phyloP scores from a whole-genome alignment of 805 yeast genomes.

The Wickerhamomyces sydowiorum region DNA sequence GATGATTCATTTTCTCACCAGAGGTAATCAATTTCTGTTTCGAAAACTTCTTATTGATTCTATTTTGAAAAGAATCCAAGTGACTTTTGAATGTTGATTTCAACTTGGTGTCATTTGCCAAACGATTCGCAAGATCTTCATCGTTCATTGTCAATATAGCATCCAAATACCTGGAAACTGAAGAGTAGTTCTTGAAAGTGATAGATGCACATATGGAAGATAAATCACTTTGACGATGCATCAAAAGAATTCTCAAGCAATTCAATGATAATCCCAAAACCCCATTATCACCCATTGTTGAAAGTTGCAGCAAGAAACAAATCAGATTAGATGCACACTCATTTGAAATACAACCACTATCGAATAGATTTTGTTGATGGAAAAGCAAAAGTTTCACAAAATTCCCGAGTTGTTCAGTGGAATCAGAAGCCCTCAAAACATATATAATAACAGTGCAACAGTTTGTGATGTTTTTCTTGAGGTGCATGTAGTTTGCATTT shows the following conservation, averaged over 20 bases:
- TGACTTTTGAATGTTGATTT: slow-evolving; percentile 13
- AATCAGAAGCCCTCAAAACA: slow-evolving; percentile 13
- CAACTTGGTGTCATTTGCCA: slow-evolving; percentile 12
- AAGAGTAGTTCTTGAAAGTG: slow-evolving; percentile 16
- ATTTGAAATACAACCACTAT: slow-evolving; percentile 25
- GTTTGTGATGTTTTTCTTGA: slow-evolving; percentile 10
- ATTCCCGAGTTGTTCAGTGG: slow-evolving; percentile 22
- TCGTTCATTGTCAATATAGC: slow-evolving; percentile 20
- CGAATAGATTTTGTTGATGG: slow-evolving; percentile 26
- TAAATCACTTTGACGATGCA: slow-evolving; percentile 26
- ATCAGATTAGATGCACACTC: slow-evolving; percentile 30
- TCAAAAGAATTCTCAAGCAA: slow-evolving; percentile 26
- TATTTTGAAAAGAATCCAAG: slow-evolving; percentile 18
- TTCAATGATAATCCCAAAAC: slow-evolving; percentile 21
- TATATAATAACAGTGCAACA: slow-evolving; percentile 7
- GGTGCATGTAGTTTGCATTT: slow-evolving; percentile 11
- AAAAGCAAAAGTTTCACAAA: slow-evolving; percentile 24
- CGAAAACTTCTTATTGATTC: slow-evolving; percentile 17
- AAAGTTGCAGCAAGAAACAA: slow-evolving; percentile 18
- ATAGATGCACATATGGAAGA: slow-evolving; percentile 21
- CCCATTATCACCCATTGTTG: slow-evolving; percentile 7
- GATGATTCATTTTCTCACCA: slow-evolving; percentile 8
- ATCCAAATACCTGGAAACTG: slow-evolving; percentile 19
- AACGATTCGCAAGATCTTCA: slow-evolving; percentile 19
- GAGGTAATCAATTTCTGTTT: slow-evolving; percentile 10